Conservation (phyloP, 169 alveolate genomes). For the Plasmodium gonderi region DNA sequence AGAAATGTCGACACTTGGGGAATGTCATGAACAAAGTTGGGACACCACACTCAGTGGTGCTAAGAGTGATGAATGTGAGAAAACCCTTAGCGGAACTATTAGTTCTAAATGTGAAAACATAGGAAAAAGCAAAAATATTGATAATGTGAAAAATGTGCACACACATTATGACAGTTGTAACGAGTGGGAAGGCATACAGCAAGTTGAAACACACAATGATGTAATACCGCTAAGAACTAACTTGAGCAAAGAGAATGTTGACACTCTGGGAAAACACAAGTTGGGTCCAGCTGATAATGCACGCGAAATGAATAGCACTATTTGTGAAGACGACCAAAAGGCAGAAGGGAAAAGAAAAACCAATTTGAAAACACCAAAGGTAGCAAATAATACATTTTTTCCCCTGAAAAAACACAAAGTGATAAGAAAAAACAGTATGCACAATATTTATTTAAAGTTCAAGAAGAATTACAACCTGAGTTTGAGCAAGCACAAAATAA, state of each 20-base stretch:
- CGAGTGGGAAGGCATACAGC: background rate
- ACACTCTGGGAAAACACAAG: background rate
- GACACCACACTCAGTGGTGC: no score
- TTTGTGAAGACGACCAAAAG: conserved; percentile 1
- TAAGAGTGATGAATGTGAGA: no score
- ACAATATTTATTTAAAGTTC: conserved; percentile 18
- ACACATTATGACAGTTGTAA: background rate
- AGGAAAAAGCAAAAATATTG: background rate
- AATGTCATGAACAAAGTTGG: no score
- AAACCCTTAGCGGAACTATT: no score
- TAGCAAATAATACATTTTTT: background rate
- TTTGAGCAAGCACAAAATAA: background rate
- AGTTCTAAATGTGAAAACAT: no score
- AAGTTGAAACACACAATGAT: background rate
- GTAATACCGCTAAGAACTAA: background rate
- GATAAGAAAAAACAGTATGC: background rate
- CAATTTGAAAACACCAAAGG: background rate
- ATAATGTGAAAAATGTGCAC: background rate
- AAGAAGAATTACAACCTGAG: conserved; percentile 48
- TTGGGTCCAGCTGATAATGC: background rate
- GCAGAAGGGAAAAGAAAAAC: background rate
- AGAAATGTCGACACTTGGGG: no score
- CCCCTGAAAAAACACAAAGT: background rate
- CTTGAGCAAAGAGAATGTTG: background rate
- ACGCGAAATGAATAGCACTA: background rate